Evolutionary conservation across 169 alveolate genomes (phyloP), one percentile per base, ranked within the genome.

Genomic region (Theileria sp.): DNA sequence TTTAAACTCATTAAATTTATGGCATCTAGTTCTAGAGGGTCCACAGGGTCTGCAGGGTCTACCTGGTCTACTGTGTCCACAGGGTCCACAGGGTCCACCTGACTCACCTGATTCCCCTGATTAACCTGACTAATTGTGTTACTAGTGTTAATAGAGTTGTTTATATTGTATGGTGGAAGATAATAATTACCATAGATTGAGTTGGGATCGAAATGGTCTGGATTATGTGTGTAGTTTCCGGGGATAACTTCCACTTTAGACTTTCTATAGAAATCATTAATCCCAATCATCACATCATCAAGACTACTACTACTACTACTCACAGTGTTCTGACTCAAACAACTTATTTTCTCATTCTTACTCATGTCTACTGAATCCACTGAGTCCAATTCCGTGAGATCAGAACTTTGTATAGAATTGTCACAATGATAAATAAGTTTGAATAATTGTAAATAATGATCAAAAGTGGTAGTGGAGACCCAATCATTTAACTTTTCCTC

Each of bases 111-210:
- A n/a, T n/a, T n/a, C n/a, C n/a, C n/a, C n/a, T n/a, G n/a, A n/a
- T n/a, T n/a, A n/a, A n/a, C n/a, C n/a, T n/a, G n/a, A n/a, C n/a
- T n/a, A n/a, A n/a, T n/a, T n/a, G 36, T 32, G 36, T 32, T 32
- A 32, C 1, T 5, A 32, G 8, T 32, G 36, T 32, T 5, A 1
- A 32, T 32, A 32, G 36, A 32, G 36, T 32, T 32, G 5, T 1
- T 3, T 1, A 3, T 1, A 32, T 32, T 32, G 5, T 32, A 5
- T 2, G 25, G 62, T 0, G 83, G 79, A 44, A 77, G 62, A 54
- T 82, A 75, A 23, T 82, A 82, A 38, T 82, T 82, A 38, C 88
- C 88, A 26, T 19, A 82, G 66, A 82, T 75, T 3, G 70, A 56
- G 1, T 82, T 54, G 9, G 86, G 84, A 61, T 82, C 86, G 51